phyloP scores from a whole-genome alignment of 768 basidiomycete species.

The Tulasnella sp. region DNA sequence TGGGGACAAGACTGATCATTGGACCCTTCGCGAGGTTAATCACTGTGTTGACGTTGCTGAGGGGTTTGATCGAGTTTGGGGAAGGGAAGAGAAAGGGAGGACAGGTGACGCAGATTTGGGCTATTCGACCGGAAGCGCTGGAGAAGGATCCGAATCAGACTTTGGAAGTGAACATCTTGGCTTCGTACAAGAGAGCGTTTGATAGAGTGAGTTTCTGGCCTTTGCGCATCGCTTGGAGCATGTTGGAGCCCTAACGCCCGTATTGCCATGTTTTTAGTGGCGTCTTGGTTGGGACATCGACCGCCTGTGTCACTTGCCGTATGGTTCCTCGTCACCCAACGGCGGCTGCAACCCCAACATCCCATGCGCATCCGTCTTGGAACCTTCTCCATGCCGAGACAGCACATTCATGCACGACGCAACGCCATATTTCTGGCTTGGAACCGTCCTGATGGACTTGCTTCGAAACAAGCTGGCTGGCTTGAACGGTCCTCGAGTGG shows the following conservation, averaged over 20 bases:
- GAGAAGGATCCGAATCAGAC: constrained; percentile 36
- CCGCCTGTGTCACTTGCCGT: constrained; percentile 39
- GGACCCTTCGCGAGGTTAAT: constrained; percentile 47
- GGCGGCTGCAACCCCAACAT: background rate
- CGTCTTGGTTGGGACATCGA: constrained; percentile 49
- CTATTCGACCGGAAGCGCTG: constrained; percentile 25
- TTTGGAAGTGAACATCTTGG: constrained; percentile 40
- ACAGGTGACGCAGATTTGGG: constrained; percentile 35
- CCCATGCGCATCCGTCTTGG: background rate
- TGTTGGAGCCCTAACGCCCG: background rate
- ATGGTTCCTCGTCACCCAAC: background rate
- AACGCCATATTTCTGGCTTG: constrained; percentile 49
- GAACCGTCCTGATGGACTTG: constrained; percentile 44
- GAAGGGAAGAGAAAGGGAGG: constrained; percentile 42
- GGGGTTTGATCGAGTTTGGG: constrained; percentile 46
- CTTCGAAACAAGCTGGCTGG: constrained; percentile 39
- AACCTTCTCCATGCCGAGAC: constrained; percentile 13
- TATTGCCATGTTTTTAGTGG: constrained; percentile 42
- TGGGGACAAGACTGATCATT: constrained; percentile 38
- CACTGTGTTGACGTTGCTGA: constrained; percentile 44
- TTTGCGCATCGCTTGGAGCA: background rate
- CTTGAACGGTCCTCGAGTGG: constrained; percentile 16
- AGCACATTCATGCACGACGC: constrained; percentile 40
- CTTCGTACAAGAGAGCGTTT: constrained; percentile 41
- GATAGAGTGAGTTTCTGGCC: constrained; percentile 38